A percentile compares a stretch with the other conserved stretches of the same genome.
Evolutionary conservation across 441 rosid species (phyloP).

Genomic region (Dalechampia spathulata): DNA sequence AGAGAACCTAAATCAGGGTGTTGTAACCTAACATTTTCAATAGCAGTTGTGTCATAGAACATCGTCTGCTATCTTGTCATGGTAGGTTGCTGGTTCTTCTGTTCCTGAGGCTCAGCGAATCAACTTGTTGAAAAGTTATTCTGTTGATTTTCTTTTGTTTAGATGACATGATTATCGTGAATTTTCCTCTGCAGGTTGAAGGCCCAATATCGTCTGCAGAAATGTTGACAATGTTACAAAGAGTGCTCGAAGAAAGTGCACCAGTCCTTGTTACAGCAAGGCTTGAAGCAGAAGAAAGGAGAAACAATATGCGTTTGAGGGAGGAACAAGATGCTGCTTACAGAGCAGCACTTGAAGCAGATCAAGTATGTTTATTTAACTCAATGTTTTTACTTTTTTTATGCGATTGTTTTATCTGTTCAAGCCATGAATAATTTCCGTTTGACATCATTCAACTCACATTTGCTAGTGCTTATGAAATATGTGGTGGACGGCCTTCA

Average conservation of each 20-base stretch:
- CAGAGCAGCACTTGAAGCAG: slow-evolving; percentile 96
- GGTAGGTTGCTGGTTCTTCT: no score
- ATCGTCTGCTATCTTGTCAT: no score
- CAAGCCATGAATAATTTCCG: not conserved
- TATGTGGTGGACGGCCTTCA: not conserved
- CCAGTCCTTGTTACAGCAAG: slow-evolving; percentile 80
- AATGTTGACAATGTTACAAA: slow-evolving; percentile 60
- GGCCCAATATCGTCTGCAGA: slow-evolving; percentile 90
- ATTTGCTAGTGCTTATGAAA: not conserved
- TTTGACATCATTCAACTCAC: not conserved
- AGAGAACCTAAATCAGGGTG: no score
- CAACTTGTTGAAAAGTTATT: not conserved
- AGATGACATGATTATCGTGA: slow-evolving; percentile 9
- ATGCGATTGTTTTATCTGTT: not conserved
- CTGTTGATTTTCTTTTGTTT: not conserved
- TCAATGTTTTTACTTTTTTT: not conserved
- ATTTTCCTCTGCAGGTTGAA: slow-evolving; percentile 53
- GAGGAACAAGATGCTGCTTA: slow-evolving; percentile 99
- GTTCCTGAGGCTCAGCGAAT: no score
- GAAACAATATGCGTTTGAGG: slow-evolving; percentile 62
- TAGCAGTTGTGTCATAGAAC: no score
- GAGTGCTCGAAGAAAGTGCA: slow-evolving; percentile 89
- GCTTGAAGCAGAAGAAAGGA: slow-evolving; percentile 92
- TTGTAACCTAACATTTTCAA: no score
- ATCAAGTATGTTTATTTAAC: slow-evolving; percentile 49